phyloP scores from a whole-genome alignment of 257 asterid species.

The Capsicum baccatum region DNA sequence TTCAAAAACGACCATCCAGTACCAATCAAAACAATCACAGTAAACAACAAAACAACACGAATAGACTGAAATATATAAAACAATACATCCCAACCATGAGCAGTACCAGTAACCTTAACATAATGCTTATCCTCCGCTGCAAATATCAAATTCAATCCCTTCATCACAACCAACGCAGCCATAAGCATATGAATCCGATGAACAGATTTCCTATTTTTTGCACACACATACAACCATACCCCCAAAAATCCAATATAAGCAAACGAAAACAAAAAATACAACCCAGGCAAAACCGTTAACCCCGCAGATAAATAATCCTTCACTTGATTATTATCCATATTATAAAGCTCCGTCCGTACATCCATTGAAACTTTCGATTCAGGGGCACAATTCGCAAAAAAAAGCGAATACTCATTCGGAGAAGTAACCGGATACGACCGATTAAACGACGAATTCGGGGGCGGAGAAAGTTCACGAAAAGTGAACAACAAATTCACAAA shows the following conservation, averaged over 20 bases:
- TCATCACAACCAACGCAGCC: constrained; percentile 75
- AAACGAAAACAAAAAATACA: constrained; percentile 68
- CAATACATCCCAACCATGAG: constrained; percentile 98
- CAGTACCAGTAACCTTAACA: constrained; percentile 93
- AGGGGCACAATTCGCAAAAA: constrained; percentile 84
- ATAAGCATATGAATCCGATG: constrained; percentile 87
- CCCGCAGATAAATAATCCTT: constrained; percentile 70
- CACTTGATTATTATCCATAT: constrained; percentile 57
- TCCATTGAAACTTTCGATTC: constrained; percentile 73
- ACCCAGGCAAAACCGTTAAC: neutral
- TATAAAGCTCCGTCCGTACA: constrained; percentile 75
- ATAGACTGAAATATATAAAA: constrained; percentile 89
- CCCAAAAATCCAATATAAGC: constrained; percentile 65
- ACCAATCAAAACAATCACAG: constrained; percentile 84
- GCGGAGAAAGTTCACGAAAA: constrained; percentile 83
- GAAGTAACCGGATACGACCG: constrained; percentile 61
- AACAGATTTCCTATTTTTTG: constrained; percentile 59
- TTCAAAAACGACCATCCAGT: constrained; percentile 94
- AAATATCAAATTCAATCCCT: constrained; percentile 77
- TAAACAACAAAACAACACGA: constrained; percentile 79
- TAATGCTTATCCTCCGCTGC: constrained; percentile 97
- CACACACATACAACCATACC: constrained; percentile 61
- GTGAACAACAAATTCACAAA: constrained; percentile 62
- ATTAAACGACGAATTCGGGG: constrained; percentile 66
- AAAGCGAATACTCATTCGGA: constrained; percentile 74